Evolutionary conservation across 2,329 filamentous ascomycete species (phyloP).

Genomic region (Dothideomycetidae sp.): DNA sequence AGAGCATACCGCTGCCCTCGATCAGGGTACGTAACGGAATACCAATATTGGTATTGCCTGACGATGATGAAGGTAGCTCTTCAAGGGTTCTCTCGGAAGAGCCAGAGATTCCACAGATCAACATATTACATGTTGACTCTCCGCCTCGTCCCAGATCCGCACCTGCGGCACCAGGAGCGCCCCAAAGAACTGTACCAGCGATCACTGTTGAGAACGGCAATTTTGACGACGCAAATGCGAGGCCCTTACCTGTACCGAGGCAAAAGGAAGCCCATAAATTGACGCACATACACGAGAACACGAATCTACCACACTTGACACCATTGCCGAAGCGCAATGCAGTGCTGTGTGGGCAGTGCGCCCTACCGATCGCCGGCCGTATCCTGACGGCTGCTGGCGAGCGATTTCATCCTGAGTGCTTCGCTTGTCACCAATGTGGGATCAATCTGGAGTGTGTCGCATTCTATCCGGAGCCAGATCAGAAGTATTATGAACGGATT

Average conservation of each 20-base stretch:
- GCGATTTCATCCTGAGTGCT: constrained; percentile 88
- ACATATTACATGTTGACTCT: constrained; percentile 8
- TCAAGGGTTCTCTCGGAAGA: constrained; percentile 23
- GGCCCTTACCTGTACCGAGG: constrained; percentile 35
- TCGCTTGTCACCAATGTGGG: constrained; percentile 74
- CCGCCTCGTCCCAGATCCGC: constrained; percentile 7
- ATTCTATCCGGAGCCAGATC: constrained; percentile 82
- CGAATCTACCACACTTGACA: constrained; percentile 31
- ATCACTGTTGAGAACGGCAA: constrained; percentile 12
- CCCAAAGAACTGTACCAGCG: constrained; percentile 15
- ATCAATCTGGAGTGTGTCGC: constrained; percentile 87
- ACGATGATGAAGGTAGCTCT: constrained; percentile 19
- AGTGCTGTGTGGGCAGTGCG: constrained; percentile 72
- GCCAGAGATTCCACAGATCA: constrained; percentile 21
- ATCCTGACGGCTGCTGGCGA: constrained; percentile 71
- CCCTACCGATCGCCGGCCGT: constrained; percentile 72
- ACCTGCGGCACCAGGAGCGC: constrained; percentile 12
- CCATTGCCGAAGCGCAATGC: constrained; percentile 39
- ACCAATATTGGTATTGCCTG: constrained; percentile 38
- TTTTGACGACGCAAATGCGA: constrained; percentile 25
- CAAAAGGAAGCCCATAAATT: constrained; percentile 5
- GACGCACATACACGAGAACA: constrained; percentile 17
- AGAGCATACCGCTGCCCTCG: constrained; percentile 1
- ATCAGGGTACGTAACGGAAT: constrained; percentile 11
- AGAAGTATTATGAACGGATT: constrained; percentile 54